These are phyloP conservation scores for Flaveria robusta DNA, from an alignment of 129 eudicot species.

Conservation along the genomic window DNA sequence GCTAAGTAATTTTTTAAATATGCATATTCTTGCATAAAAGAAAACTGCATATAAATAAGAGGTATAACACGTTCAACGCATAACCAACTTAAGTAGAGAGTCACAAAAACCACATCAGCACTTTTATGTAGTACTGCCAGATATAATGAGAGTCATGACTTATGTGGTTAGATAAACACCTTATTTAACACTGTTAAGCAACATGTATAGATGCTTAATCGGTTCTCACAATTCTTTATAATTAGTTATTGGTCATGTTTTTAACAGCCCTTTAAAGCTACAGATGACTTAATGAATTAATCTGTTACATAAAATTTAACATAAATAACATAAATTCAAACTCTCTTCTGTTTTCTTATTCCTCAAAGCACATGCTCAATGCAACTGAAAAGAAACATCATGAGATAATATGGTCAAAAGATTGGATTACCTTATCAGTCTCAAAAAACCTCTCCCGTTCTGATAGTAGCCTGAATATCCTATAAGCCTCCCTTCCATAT, in stretches of 20 bases:
- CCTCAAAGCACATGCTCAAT: neutral
- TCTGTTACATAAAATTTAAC: neutral
- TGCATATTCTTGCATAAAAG: neutral
- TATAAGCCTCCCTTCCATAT: constrained; percentile 81
- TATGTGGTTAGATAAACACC: neutral
- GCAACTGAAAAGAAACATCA: neutral
- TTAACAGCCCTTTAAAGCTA: neutral
- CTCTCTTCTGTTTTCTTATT: neutral
- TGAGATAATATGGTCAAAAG: constrained; percentile 1
- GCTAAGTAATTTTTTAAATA: neutral
- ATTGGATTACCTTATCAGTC: constrained; percentile 69
- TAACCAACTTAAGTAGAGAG: neutral
- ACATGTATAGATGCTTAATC: neutral
- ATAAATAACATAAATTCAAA: neutral
- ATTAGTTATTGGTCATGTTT: neutral
- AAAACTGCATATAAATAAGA: neutral
- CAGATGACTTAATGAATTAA: neutral
- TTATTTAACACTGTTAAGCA: neutral
- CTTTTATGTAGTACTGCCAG: neutral
- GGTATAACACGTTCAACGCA: neutral
- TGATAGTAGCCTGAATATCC: constrained; percentile 80
- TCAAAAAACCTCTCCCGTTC: constrained; percentile 50
- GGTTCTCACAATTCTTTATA: neutral
- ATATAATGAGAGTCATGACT: neutral
- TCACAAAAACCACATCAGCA: neutral